Percentiles rank a stretch among this genome's conserved stretches.
Conservation (phyloP, 352 stramenopile genomes). For the Pythium vanterpoolii region DNA sequence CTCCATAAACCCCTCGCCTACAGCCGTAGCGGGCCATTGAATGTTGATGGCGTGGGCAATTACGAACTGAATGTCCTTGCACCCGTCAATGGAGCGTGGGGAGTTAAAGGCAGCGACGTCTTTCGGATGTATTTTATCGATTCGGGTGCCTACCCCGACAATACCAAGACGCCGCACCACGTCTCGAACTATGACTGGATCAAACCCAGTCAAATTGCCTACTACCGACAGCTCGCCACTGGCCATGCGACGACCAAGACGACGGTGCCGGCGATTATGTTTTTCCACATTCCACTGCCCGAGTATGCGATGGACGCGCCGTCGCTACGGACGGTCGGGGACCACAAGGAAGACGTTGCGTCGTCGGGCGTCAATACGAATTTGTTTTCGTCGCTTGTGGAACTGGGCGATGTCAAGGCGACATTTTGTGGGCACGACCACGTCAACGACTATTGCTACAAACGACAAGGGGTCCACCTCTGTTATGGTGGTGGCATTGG, state of each 20-base stretch:
- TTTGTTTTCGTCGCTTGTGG: constrained; percentile 23
- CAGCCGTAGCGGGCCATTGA: constrained; percentile 28
- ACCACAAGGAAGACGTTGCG: constrained; percentile 6
- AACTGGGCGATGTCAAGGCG: constrained; percentile 28
- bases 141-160: not conserved
- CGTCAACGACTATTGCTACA: constrained; percentile 32
- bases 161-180: not conserved
- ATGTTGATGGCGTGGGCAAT: constrained; percentile 45
- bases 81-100: constrained; percentile 31
- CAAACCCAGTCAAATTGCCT: constrained; percentile 22
- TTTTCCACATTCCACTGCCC: constrained; percentile 30
- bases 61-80: constrained; percentile 49
- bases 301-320: constrained; percentile 16
- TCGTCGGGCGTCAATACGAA: constrained; percentile 11
- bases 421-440: constrained; percentile 29
- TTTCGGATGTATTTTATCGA: constrained; percentile 36
- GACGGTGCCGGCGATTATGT: constrained; percentile 25
- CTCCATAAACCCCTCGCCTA: constrained; percentile 40
- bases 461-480: constrained; percentile 22
- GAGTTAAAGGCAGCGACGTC: constrained; percentile 20
- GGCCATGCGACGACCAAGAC: constrained; percentile 3
- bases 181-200: constrained; percentile 24
- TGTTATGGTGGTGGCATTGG: constrained; percentile 32
- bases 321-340: not conserved
- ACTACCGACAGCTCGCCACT: constrained; percentile 16